These are phyloP conservation scores for Vitis amurensis DNA, from an alignment of 164 flowering plant genomes.

Conservation along the genomic window DNA sequence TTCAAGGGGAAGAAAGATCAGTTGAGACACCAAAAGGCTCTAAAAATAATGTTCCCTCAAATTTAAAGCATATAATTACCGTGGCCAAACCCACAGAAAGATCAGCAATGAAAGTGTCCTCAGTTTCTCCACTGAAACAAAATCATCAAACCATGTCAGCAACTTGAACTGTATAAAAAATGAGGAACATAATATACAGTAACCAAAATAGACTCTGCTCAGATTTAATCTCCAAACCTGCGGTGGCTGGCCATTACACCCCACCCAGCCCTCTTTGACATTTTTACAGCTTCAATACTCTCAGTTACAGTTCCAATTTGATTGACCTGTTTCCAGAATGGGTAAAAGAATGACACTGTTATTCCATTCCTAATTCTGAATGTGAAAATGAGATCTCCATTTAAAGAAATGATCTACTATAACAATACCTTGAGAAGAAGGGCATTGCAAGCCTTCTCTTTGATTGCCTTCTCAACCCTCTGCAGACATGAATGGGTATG, in stretches of 20 bases:
- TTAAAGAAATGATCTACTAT: not conserved
- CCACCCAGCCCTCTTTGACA: slow-evolving; percentile 97
- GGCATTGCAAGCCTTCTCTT: slow-evolving; percentile 72
- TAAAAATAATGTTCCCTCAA: not conserved
- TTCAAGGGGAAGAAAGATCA: not conserved
- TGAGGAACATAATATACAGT: too few species aligned
- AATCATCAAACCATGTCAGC: not conserved
- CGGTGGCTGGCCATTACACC: slow-evolving; percentile 98
- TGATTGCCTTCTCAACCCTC: slow-evolving; percentile 90
- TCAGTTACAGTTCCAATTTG: slow-evolving; percentile 94
- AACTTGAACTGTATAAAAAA: not conserved
- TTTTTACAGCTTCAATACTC: slow-evolving; percentile 92
- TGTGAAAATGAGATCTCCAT: not conserved
- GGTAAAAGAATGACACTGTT: not conserved
- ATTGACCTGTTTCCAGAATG: slow-evolving; percentile 55
- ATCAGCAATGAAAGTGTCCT: slow-evolving; percentile 94
- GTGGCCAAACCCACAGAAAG: slow-evolving; percentile 86
- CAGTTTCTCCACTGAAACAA: slow-evolving; percentile 82
- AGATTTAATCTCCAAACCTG: slow-evolving; percentile 39
- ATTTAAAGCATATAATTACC: slow-evolving; percentile 31
- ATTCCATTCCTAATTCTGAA: not conserved
- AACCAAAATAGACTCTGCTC: not conserved
- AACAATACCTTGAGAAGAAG: slow-evolving; percentile 71
- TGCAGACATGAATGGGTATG: slow-evolving; percentile 21
- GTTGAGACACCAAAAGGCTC: not conserved